phyloP scores from a whole-genome alignment of 305 asterid species.

The Solanum hybrid region DNA sequence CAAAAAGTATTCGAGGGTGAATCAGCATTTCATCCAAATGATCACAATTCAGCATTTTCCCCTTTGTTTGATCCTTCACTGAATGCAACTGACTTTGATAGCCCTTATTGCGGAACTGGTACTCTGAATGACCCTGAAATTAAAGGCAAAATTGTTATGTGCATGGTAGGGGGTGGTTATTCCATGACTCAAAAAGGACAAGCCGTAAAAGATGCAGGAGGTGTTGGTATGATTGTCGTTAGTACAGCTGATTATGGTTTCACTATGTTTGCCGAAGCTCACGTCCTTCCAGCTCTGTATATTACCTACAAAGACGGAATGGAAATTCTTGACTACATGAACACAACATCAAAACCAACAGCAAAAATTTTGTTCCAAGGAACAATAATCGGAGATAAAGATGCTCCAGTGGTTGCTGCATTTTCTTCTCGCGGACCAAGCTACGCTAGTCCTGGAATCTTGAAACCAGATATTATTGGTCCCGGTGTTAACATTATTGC shows the following conservation, averaged over 20 bases:
- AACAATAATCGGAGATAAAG: slow-evolving; percentile 56
- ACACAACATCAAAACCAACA: slow-evolving; percentile 19
- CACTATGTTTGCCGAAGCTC: not conserved
- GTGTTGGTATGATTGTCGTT: slow-evolving; percentile 17
- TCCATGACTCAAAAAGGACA: not conserved
- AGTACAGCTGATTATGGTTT: not conserved
- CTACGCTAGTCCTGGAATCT: slow-evolving; percentile 44
- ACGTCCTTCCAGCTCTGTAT: slow-evolving; percentile 32
- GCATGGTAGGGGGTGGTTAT: not conserved
- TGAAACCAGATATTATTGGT: slow-evolving; percentile 77
- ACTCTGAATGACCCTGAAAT: not conserved
- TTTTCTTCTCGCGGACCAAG: slow-evolving; percentile 82
- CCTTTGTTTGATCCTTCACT: slow-evolving; percentile 22
- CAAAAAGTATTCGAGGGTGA: not conserved
- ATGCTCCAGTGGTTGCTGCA: slow-evolving; percentile 78
- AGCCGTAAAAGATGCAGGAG: slow-evolving; percentile 19
- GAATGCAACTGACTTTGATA: not conserved
- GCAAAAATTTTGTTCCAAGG: slow-evolving; percentile 47
- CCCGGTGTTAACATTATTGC: slow-evolving; percentile 71
- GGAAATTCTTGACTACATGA: slow-evolving; percentile 30
- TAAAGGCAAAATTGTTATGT: slow-evolving; percentile 3
- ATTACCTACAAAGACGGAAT: slow-evolving; percentile 38
- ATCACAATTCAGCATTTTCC: slow-evolving; percentile 12
- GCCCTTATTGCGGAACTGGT: slow-evolving; percentile 7
- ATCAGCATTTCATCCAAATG: slow-evolving; percentile 24